phyloP scores from a whole-genome alignment of 345 rosid genomes.

The Sisymbrium irio region DNA sequence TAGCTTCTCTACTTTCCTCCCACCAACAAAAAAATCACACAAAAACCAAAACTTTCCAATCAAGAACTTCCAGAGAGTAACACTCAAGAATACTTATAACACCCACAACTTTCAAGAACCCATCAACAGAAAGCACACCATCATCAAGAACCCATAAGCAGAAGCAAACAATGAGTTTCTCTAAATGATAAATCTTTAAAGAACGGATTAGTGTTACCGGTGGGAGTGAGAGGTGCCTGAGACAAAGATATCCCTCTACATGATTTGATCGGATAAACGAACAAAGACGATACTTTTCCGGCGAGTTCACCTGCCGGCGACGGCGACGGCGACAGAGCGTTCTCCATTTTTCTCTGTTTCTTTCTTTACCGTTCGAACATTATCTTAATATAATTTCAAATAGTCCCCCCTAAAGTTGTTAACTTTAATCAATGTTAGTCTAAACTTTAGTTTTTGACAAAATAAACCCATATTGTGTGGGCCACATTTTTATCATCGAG shows the following conservation, averaged over 20 bases:
- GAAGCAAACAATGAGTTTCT: neutral
- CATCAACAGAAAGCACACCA: neutral
- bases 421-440: no score
- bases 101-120: neutral
- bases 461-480: no score
- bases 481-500: no score
- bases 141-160: no score
- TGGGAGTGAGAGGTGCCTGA: slow-evolving; percentile 71
- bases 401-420: no score
- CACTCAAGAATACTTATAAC: neutral
- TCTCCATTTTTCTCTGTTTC: slow-evolving; percentile 31
- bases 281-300: slow-evolving; percentile 49
- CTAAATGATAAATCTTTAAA: neutral
- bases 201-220: slow-evolving; percentile 40
- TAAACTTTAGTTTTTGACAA: no score
- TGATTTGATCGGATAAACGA: slow-evolving; percentile 78
- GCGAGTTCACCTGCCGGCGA: slow-evolving; percentile 24
- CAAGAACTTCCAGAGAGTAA: neutral
- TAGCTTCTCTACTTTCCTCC: neutral
- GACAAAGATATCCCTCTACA: slow-evolving; percentile 74
- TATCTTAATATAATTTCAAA: no score
- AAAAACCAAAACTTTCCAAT: neutral
- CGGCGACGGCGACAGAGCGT: slow-evolving; percentile 14
- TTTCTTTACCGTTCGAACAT: no score
- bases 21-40: neutral